These are phyloP conservation scores for Helenozyma baotianmanensis DNA, from an alignment of 805 yeast genomes.

Conservation along the genomic window DNA sequence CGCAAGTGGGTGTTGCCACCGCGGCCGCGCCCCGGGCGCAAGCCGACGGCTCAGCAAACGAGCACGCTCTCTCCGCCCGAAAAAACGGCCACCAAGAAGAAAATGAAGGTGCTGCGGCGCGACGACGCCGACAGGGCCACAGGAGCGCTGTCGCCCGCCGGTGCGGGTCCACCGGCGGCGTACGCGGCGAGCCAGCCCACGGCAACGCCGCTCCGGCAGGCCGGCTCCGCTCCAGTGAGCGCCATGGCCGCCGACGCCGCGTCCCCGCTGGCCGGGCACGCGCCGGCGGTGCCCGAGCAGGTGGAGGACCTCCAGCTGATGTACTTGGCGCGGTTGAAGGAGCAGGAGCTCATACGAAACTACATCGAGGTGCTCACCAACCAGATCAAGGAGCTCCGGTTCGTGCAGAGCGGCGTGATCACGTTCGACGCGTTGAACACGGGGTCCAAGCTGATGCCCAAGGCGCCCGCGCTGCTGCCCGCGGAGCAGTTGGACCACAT, in stretches of 20 bases:
- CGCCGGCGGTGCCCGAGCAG: constrained; percentile 8
- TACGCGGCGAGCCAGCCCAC: background rate
- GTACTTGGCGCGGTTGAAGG: constrained; percentile 36
- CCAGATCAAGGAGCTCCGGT: constrained; percentile 39
- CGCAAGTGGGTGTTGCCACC: constrained; percentile 85
- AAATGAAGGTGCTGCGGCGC: constrained; percentile 7
- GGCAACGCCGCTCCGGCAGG: background rate
- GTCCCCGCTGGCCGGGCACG: too few relatives aligned
- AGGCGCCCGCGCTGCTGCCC: constrained; percentile 8
- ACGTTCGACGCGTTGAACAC: constrained; percentile 37
- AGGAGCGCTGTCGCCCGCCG: constrained; percentile 1
- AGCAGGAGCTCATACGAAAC: constrained; percentile 38
- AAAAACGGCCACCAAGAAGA: constrained; percentile 4
- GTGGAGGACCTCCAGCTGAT: constrained; percentile 24
- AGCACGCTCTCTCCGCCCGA: constrained; percentile 1
- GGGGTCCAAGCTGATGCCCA: constrained; percentile 5
- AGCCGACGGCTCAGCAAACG: constrained; percentile 26
- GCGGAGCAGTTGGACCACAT: constrained; percentile 36
- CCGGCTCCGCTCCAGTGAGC: background rate
- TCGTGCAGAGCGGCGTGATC: constrained; percentile 42
- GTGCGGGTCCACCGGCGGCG: constrained; percentile 3
- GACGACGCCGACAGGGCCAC: constrained; percentile 1
- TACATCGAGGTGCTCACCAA: constrained; percentile 39
- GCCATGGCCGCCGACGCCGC: too few relatives aligned
- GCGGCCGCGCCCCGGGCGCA: constrained; percentile 70